phyloP scores from a whole-genome alignment of 805 yeast genomes.

The Kazachstania kunashirensis region DNA sequence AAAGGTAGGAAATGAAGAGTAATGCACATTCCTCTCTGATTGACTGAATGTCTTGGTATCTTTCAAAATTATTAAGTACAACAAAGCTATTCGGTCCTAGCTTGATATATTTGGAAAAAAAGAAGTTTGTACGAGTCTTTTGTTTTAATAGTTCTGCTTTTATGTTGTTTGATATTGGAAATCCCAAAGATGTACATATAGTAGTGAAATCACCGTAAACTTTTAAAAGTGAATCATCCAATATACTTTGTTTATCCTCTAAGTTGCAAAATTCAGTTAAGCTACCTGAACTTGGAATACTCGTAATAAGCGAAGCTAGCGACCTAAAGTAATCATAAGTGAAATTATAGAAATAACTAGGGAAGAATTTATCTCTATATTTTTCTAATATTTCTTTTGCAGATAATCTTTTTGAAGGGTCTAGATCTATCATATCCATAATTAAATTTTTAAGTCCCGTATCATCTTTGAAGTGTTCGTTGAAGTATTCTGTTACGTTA shows the following conservation, averaged over 20 bases:
- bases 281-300: slow-evolving; percentile 13
- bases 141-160: background rate
- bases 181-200: slow-evolving; percentile 19
- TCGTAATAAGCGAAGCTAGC: slow-evolving; percentile 24
- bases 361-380: slow-evolving; percentile 48
- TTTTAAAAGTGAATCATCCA: slow-evolving; percentile 36
- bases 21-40: slow-evolving; percentile 23
- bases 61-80: background rate
- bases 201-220: slow-evolving; percentile 51
- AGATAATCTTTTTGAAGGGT: slow-evolving; percentile 51
- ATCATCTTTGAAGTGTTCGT: slow-evolving; percentile 36
- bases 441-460: slow-evolving; percentile 46
- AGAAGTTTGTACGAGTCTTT: background rate
- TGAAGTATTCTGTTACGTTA: slow-evolving; percentile 34
- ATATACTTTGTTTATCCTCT: slow-evolving; percentile 10
- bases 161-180: slow-evolving; percentile 8
- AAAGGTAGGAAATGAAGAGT: slow-evolving; percentile 20
- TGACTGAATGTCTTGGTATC: slow-evolving; percentile 2
- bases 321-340: slow-evolving; percentile 56
- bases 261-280: slow-evolving; percentile 12
- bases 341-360: slow-evolving; percentile 57
- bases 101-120: background rate
- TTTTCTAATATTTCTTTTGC: slow-evolving; percentile 45
- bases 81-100: background rate
- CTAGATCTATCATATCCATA: slow-evolving; percentile 48